Evolutionary conservation across 495 filamentous ascomycete genomes (phyloP).

Genomic region (Pyrenula massariospora): DNA sequence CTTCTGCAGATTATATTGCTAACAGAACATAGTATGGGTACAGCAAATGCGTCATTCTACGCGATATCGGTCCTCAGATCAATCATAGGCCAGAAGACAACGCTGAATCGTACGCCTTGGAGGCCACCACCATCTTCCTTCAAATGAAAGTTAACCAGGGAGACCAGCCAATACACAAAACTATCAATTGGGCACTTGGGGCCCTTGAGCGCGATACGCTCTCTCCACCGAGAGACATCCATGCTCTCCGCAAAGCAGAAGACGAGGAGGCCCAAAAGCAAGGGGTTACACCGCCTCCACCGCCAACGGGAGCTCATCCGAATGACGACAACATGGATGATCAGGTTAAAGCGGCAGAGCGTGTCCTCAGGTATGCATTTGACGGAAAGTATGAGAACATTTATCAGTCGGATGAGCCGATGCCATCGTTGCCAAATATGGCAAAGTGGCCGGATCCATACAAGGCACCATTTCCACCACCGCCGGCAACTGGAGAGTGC

Average conservation of each 20-base stretch:
- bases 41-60: not conserved
- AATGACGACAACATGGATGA: not conserved
- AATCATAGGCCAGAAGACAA: not conserved
- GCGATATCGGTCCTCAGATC: not conserved
- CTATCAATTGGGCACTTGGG: not conserved
- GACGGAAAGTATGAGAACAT: not conserved
- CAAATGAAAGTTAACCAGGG: not conserved
- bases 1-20: too few relatives aligned
- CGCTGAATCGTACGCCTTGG: not conserved
- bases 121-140: not conserved
- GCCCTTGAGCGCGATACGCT: not conserved
- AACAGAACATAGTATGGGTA: not conserved
- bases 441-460: not conserved
- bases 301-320: not conserved
- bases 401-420: not conserved
- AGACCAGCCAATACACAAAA: not conserved
- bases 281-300: not conserved
- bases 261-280: not conserved
- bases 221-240: not conserved
- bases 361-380: not conserved
- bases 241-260: not conserved
- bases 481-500: not conserved
- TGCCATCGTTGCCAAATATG: not conserved
- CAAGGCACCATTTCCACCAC: not conserved
- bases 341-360: not conserved